Evolutionary conservation across 176 grass and related monocot species (phyloP).

Genomic region (Canna indica): DNA sequence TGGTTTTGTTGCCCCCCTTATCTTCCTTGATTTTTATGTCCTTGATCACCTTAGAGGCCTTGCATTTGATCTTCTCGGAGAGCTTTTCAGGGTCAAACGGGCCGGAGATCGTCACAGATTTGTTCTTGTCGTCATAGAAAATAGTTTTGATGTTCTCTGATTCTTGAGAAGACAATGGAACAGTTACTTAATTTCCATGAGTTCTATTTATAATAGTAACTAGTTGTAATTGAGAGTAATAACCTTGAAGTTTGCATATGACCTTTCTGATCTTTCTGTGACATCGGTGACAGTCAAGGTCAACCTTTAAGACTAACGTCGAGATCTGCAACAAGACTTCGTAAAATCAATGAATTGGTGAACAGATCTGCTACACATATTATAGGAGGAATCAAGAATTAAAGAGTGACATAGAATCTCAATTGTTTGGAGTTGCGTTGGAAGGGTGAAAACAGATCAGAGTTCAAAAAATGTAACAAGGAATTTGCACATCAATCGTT

Average conservation of each 20-base stretch:
- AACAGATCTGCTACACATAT: too few species aligned
- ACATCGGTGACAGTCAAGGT: constrained; percentile 56
- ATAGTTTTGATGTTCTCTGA: constrained; percentile 40
- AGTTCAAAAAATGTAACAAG: too few species aligned
- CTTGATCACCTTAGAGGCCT: constrained; percentile 44
- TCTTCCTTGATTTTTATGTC: constrained; percentile 29
- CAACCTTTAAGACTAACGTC: constrained; percentile 62
- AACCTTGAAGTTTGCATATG: constrained; percentile 65
- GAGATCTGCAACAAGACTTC: constrained; percentile 30
- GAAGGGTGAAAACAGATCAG: too few species aligned
- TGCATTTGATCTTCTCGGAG: constrained; percentile 43
- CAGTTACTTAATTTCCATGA: background rate
- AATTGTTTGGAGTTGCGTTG: too few species aligned
- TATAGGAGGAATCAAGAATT: too few species aligned
- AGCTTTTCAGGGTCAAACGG: constrained; percentile 48
- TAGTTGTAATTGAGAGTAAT: background rate
- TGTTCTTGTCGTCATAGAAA: constrained; percentile 36
- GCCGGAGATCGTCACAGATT: constrained; percentile 41
- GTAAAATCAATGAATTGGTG: too few species aligned
- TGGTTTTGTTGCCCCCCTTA: background rate
- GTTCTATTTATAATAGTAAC: background rate
- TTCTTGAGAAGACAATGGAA: constrained; percentile 17
- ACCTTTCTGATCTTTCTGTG: constrained; percentile 50
- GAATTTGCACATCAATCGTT: too few species aligned
- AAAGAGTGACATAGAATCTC: too few species aligned